These are phyloP conservation scores for Candida tropicalis DNA, from an alignment of 1,139 yeast species.

Conservation along the genomic window DNA sequence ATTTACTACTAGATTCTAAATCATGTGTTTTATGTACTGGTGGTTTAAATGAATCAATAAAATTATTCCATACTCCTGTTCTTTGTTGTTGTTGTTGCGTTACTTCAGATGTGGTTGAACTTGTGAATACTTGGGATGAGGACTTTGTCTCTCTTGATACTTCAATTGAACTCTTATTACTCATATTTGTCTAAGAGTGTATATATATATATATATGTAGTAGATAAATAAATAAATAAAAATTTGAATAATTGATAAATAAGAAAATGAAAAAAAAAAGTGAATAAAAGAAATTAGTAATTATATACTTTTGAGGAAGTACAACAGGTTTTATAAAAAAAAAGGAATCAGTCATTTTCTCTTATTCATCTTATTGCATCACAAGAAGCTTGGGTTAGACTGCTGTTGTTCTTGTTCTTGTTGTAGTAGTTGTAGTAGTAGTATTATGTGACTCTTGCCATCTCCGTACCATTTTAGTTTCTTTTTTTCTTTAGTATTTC, in stretches of 20 bases:
- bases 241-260: neutral
- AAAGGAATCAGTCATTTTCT: too few relatives aligned
- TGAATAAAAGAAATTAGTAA: neutral
- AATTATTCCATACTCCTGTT: slow-evolving; percentile 24
- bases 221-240: neutral
- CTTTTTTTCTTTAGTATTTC: neutral
- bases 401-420: too few relatives aligned
- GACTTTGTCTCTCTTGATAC: neutral
- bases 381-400: too few relatives aligned
- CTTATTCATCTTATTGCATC: too few relatives aligned
- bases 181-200: neutral
- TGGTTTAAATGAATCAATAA: slow-evolving; percentile 39
- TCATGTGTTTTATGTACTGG: slow-evolving; percentile 18
- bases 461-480: slow-evolving; percentile 1
- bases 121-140: neutral
- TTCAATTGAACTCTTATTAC: slow-evolving; percentile 4
- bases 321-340: too few relatives aligned
- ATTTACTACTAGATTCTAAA: slow-evolving; percentile 1
- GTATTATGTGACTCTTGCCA: neutral
- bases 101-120: neutral
- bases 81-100: neutral
- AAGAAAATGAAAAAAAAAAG: neutral
- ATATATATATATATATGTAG: neutral
- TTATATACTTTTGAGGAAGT: neutral
- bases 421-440: too few relatives aligned